Percentiles rank a stretch among this genome's conserved stretches.
phyloP scores from a whole-genome alignment of 2,329 filamentous ascomycete species.

The Colletotrichum destructivum region DNA sequence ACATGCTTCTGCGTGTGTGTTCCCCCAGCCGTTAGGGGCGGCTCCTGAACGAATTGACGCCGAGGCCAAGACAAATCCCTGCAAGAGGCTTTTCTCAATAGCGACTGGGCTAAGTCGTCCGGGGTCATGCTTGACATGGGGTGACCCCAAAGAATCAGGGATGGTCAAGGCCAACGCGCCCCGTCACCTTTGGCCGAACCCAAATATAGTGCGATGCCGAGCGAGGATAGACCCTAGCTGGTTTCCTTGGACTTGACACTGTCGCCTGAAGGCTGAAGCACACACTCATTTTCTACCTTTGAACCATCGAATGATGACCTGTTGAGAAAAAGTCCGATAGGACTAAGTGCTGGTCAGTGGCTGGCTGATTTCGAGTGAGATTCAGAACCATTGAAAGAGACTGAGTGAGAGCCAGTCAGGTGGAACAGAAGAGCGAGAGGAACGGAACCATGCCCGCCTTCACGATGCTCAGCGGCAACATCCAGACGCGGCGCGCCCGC shows the following conservation, averaged over 20 bases:
- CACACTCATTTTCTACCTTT: background rate
- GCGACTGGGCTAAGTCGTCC: conserved; percentile 7
- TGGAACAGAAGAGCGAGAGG: background rate
- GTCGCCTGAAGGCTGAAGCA: background rate
- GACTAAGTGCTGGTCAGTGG: background rate
- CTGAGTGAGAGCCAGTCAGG: too few species aligned
- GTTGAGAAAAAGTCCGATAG: background rate
- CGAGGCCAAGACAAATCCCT: background rate
- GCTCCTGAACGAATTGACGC: too few species aligned
- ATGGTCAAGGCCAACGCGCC: conserved; percentile 12
- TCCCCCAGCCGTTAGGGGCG: too few species aligned
- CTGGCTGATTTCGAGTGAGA: background rate
- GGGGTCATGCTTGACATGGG: conserved; percentile 1
- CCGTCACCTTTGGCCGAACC: background rate
- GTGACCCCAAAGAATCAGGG: background rate
- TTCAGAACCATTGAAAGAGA: too few species aligned
- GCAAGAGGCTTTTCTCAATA: background rate
- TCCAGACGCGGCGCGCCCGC: conserved; percentile 24
- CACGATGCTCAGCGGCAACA: conserved; percentile 23
- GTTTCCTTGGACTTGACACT: background rate
- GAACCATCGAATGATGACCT: background rate
- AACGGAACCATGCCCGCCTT: conserved; percentile 33
- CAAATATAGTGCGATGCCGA: conserved; percentile 6
- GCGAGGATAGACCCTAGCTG: background rate
- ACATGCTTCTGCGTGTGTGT: too few species aligned